Percentiles rank a stretch among this genome's conserved stretches.
Evolutionary conservation across 2,329 filamentous ascomycete genomes (phyloP).

Genomic region (Nannizziopsis barbatae): DNA sequence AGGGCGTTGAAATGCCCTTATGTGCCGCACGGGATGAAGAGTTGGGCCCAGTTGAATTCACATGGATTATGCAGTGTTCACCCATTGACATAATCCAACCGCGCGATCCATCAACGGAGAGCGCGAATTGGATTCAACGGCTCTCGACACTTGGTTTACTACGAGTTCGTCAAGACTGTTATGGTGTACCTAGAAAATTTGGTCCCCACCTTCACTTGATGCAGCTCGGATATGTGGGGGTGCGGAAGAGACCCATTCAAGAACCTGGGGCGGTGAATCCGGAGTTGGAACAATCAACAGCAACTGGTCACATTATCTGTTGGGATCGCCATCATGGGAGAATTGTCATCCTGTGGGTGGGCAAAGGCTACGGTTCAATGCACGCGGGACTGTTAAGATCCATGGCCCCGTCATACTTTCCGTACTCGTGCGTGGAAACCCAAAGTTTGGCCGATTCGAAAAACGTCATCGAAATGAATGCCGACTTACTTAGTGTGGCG

Average conservation of each 20-base stretch:
- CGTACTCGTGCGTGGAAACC: not conserved
- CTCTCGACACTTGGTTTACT: slow-evolving; percentile 27
- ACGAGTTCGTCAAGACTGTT: slow-evolving; percentile 19
- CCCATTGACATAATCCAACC: slow-evolving; percentile 24
- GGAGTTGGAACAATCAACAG: slow-evolving; percentile 20
- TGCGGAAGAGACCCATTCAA: slow-evolving; percentile 12
- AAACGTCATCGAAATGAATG: not conserved
- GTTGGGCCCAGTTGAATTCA: slow-evolving; percentile 19
- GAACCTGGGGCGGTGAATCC: not conserved
- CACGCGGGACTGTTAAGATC: slow-evolving; percentile 19
- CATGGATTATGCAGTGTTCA: slow-evolving; percentile 27
- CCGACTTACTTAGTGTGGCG: not conserved
- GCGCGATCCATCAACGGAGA: slow-evolving; percentile 10
- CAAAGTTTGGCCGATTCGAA: not conserved
- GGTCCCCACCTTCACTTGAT: slow-evolving; percentile 25
- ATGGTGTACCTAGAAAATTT: slow-evolving; percentile 17
- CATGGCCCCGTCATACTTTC: slow-evolving; percentile 1
- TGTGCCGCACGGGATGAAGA: slow-evolving; percentile 1
- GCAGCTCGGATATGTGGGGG: slow-evolving; percentile 29
- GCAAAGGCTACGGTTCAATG: slow-evolving; percentile 19
- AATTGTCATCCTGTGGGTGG: slow-evolving; percentile 25
- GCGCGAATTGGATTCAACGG: slow-evolving; percentile 14
- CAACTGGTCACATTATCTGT: slow-evolving; percentile 28
- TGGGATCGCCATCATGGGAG: slow-evolving; percentile 26
- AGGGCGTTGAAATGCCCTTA: slow-evolving; percentile 22